Conservation (phyloP, 345 rosid species). For the Citrus cavaleriei region DNA sequence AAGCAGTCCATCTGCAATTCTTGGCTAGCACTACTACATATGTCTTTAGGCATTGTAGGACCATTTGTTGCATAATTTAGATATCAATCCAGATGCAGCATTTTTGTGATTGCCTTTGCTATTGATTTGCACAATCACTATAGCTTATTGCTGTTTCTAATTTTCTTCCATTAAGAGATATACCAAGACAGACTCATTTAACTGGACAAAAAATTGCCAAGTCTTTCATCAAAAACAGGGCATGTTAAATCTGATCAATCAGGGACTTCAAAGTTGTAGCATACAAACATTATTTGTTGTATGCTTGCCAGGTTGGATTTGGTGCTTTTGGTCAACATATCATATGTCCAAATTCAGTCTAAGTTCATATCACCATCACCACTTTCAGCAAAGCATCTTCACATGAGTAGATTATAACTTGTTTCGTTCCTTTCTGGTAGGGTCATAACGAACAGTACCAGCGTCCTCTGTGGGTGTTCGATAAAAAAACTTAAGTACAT, state of each 20-base stretch:
- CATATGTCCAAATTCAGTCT: conserved; percentile 1
- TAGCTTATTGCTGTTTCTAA: neutral
- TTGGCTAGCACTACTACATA: neutral
- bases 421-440: neutral
- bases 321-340: conserved; percentile 14
- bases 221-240: neutral
- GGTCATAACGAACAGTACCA: neutral
- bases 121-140: neutral
- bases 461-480: neutral
- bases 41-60: neutral
- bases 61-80: neutral
- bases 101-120: neutral
- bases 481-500: neutral
- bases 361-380: conserved; percentile 3
- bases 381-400: neutral
- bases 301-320: neutral
- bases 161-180: neutral
- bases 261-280: neutral
- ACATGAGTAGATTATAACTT: neutral
- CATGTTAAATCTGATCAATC: neutral
- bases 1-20: neutral
- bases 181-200: neutral
- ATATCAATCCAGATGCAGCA: neutral
- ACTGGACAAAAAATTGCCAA: neutral
- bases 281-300: neutral